Evolutionary conservation across 495 filamentous ascomycete species (phyloP).

Genomic region (Sordaria brevicollis): DNA sequence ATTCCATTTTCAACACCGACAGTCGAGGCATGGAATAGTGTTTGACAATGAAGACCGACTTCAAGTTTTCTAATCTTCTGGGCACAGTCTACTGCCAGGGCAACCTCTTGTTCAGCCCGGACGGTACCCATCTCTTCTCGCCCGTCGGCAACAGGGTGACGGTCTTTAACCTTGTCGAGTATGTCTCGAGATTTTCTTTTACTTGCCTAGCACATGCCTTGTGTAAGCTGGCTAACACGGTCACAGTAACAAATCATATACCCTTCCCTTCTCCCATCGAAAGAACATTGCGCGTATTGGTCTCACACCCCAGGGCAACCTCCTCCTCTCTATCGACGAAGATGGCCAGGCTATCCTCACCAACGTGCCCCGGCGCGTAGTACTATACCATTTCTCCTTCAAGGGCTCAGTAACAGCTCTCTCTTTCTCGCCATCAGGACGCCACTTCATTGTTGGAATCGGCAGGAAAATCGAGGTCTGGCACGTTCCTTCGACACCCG

Average conservation of each 20-base stretch:
- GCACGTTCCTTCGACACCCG: constrained; percentile 85
- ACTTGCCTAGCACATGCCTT: constrained; percentile 8
- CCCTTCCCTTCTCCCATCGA: constrained; percentile 87
- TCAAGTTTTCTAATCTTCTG: constrained; percentile 92
- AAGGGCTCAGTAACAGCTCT: constrained; percentile 71
- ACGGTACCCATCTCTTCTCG: constrained; percentile 92
- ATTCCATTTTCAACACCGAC: neutral
- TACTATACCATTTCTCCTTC: constrained; percentile 91
- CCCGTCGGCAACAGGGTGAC: constrained; percentile 94
- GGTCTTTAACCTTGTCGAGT: constrained; percentile 94
- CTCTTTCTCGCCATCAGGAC: constrained; percentile 84
- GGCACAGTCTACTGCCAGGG: constrained; percentile 97
- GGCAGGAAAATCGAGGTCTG: constrained; percentile 85
- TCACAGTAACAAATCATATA: constrained; percentile 85
- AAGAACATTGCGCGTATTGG: constrained; percentile 83
- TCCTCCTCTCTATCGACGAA: constrained; percentile 87
- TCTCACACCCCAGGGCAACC: constrained; percentile 77
- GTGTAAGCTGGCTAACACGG: constrained; percentile 14
- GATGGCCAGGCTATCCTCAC: constrained; percentile 89
- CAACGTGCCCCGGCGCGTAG: constrained; percentile 73
- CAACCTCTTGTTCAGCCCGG: constrained; percentile 91
- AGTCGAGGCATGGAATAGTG: constrained; percentile 10
- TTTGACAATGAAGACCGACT: constrained; percentile 85
- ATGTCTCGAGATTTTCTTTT: constrained; percentile 22
- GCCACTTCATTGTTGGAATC: constrained; percentile 76